Evolutionary conservation across 2,329 filamentous ascomycete species (phyloP).

Genomic region (Colletotrichum gloeosporioides): DNA sequence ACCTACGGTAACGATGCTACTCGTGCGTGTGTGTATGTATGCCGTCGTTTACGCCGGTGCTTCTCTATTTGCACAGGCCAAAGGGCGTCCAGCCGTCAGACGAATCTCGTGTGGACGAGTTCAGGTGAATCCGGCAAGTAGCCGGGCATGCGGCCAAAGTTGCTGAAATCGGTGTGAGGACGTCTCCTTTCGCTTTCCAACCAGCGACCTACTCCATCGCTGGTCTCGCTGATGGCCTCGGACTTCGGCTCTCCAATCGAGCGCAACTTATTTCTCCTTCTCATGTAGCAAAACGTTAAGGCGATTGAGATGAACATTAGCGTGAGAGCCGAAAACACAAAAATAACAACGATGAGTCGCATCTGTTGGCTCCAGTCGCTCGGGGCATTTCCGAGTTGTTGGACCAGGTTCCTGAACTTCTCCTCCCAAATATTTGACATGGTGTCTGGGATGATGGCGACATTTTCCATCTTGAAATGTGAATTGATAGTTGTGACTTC

Average conservation of each 20-base stretch:
- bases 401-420: not conserved
- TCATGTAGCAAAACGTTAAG: not conserved
- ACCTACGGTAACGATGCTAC: not conserved
- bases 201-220: not conserved
- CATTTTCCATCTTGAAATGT: not conserved
- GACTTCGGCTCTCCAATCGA: not conserved
- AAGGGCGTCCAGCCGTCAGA: not conserved
- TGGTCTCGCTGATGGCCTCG: not conserved
- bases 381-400: not conserved
- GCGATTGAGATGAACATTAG: not conserved
- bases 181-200: not conserved
- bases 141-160: not conserved
- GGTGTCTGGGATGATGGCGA: not conserved
- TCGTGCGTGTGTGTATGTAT: not conserved
- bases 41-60: not conserved
- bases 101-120: not conserved
- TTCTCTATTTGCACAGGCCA: not conserved
- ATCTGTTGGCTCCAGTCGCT: not conserved
- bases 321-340: not conserved
- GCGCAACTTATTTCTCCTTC: not conserved
- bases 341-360: not conserved
- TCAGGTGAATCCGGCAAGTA: not conserved
- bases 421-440: not conserved
- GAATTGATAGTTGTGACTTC: accelerated
- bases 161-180: not conserved